Evolutionary conservation across 108 stramenopile genomes (phyloP).

Genomic region (Seminavis robusta): DNA sequence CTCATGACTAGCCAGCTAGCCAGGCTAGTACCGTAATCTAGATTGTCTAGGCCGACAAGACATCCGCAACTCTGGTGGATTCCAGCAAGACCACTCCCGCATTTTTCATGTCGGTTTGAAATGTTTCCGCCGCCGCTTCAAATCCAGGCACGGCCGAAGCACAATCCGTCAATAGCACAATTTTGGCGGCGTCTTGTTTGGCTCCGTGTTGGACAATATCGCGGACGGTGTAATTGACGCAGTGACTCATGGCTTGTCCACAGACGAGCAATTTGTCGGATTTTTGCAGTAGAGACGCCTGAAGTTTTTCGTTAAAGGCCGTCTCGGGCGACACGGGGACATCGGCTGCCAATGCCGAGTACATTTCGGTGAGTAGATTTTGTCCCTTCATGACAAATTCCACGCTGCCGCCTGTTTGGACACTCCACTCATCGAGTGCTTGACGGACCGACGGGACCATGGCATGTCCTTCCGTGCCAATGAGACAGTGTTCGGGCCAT

Average conservation of each 20-base stretch:
- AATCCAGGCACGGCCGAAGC: slow-evolving; percentile 82
- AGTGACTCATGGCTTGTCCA: slow-evolving; percentile 94
- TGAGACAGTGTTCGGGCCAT: slow-evolving; percentile 97
- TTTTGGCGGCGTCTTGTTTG: slow-evolving; percentile 37
- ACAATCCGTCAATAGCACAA: slow-evolving; percentile 76
- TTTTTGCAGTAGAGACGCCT: slow-evolving; percentile 17
- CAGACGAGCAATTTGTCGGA: slow-evolving; percentile 71
- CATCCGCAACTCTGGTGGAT: too few relatives aligned
- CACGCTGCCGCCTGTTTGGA: slow-evolving; percentile 46
- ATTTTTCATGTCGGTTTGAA: slow-evolving; percentile 60
- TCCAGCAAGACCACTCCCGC: slow-evolving; percentile 38
- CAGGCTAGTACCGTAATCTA: too few relatives aligned
- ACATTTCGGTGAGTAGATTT: slow-evolving; percentile 89
- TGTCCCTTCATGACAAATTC: slow-evolving; percentile 84
- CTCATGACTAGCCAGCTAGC: too few relatives aligned
- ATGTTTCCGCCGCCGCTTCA: slow-evolving; percentile 61
- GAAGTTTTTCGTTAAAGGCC: slow-evolving; percentile 15
- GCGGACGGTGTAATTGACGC: slow-evolving; percentile 86
- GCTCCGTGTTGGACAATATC: slow-evolving; percentile 69
- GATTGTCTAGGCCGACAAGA: too few relatives aligned
- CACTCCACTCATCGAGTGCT: slow-evolving; percentile 71
- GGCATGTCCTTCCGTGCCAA: slow-evolving; percentile 72
- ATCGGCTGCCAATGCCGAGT: slow-evolving; percentile 88
- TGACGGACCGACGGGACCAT: slow-evolving; percentile 47
- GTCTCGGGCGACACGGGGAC: slow-evolving; percentile 56